These are phyloP conservation scores for Pyracantha coccinea DNA, from an alignment of 331 rosid genomes.

Conservation along the genomic window DNA sequence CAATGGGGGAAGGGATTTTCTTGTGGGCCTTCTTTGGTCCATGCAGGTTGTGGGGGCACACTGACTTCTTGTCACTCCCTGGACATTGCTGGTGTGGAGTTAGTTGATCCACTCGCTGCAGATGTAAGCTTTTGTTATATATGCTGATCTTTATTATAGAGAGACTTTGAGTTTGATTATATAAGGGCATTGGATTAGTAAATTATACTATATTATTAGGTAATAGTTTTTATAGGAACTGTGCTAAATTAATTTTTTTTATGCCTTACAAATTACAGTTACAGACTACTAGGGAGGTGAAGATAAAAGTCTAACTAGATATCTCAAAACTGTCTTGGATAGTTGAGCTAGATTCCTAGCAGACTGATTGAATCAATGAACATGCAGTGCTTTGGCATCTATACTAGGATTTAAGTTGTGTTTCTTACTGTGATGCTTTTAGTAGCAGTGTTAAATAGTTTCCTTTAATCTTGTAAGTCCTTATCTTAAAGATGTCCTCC, in stretches of 20 bases:
- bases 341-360: neutral
- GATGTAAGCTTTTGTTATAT: constrained; percentile 53
- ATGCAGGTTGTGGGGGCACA: constrained; percentile 98
- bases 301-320: neutral
- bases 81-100: constrained; percentile 97
- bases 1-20: constrained; percentile 97
- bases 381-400: neutral
- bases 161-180: neutral
- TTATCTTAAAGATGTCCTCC: neutral
- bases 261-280: neutral
- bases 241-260: neutral
- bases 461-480: neutral
- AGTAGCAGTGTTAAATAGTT: neutral
- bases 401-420: neutral
- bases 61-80: constrained; percentile 94
- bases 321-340: neutral
- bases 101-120: constrained; percentile 92
- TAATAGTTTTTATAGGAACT: neutral
- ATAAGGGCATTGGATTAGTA: neutral
- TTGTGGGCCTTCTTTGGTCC: constrained; percentile 95
- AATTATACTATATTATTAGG: too few species aligned
- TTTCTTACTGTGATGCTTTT: neutral
- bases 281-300: neutral
- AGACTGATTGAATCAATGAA: neutral
- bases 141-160: neutral